Conservation (phyloP, 108 stramenopile genomes). For the Skeletonema grethae region DNA sequence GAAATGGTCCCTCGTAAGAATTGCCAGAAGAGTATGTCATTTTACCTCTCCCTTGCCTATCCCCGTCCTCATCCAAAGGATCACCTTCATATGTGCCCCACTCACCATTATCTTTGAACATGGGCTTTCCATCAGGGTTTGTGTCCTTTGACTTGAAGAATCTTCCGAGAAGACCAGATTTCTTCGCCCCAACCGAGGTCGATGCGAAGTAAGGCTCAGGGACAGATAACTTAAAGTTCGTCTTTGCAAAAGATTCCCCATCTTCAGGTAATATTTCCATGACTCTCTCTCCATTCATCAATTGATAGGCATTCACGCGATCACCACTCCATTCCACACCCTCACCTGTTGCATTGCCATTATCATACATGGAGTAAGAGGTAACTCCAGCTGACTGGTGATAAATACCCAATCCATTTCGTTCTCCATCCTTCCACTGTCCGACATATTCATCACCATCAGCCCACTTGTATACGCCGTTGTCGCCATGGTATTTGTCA, state of each 20-base stretch:
- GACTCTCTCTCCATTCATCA: constrained; percentile 14
- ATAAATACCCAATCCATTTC: constrained; percentile 26
- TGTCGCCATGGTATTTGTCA: constrained; percentile 33
- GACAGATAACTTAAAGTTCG: background rate
- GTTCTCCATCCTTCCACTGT: constrained; percentile 32
- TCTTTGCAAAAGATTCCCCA: constrained; percentile 15
- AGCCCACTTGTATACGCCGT: constrained; percentile 21
- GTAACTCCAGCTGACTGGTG: constrained; percentile 8
- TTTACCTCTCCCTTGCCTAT: constrained; percentile 26
- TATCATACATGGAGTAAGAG: constrained; percentile 18
- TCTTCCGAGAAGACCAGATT: constrained; percentile 12
- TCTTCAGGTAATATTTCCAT: constrained; percentile 10
- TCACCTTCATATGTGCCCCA: constrained; percentile 36
- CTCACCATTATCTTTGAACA: constrained; percentile 36
- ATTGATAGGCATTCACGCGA: constrained; percentile 12
- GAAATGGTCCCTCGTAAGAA: constrained; percentile 28
- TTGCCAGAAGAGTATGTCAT: constrained; percentile 30
- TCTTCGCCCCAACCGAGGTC: constrained; percentile 1
- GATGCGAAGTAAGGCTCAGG: constrained; percentile 2
- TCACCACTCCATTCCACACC: constrained; percentile 30
- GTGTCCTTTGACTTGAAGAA: constrained; percentile 15
- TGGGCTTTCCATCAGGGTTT: constrained; percentile 11
- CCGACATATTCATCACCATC: constrained; percentile 31
- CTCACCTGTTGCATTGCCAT: constrained; percentile 16
- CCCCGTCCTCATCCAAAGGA: constrained; percentile 12